phyloP scores from a whole-genome alignment of 177 flowering plant genomes.

The Tripterygium wilfordii region DNA sequence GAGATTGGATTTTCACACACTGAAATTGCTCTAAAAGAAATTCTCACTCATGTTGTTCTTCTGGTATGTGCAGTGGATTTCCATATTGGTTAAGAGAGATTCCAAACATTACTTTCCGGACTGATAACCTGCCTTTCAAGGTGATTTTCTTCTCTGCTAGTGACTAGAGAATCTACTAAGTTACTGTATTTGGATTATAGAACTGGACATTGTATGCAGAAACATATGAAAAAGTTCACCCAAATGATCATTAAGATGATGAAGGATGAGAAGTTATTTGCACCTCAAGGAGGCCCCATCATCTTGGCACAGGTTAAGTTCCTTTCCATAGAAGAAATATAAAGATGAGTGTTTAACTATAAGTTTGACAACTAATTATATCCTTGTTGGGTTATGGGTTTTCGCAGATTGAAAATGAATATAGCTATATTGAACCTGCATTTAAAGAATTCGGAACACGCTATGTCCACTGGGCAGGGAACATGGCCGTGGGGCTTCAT shows the following conservation, averaged over 20 bases:
- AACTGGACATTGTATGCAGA: constrained; percentile 32
- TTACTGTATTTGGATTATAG: no score
- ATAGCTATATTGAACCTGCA: constrained; percentile 59
- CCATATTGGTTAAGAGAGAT: constrained; percentile 86
- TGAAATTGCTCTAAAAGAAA: no score
- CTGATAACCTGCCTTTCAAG: constrained; percentile 69
- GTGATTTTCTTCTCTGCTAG: no score
- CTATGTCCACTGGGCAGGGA: constrained; percentile 88
- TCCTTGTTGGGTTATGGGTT: background rate
- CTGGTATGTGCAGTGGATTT: constrained; percentile 52
- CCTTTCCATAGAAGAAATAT: no score
- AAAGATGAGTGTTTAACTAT: no score
- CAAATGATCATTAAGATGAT: constrained; percentile 41
- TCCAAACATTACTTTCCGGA: constrained; percentile 52
- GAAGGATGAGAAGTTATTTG: constrained; percentile 54
- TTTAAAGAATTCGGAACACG: constrained; percentile 39
- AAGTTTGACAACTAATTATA: background rate
- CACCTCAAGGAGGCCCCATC: constrained; percentile 77
- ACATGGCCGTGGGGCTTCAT: constrained; percentile 45
- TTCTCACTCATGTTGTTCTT: background rate
- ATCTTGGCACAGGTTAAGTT: constrained; percentile 56
- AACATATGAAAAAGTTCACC: constrained; percentile 56
- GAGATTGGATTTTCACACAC: no score
- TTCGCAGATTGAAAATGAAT: constrained; percentile 98
- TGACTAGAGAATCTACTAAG: no score